Percentiles rank a stretch among this genome's conserved stretches.
Evolutionary conservation across 129 eudicot species (phyloP).

Genomic region (Tagetes patula): DNA sequence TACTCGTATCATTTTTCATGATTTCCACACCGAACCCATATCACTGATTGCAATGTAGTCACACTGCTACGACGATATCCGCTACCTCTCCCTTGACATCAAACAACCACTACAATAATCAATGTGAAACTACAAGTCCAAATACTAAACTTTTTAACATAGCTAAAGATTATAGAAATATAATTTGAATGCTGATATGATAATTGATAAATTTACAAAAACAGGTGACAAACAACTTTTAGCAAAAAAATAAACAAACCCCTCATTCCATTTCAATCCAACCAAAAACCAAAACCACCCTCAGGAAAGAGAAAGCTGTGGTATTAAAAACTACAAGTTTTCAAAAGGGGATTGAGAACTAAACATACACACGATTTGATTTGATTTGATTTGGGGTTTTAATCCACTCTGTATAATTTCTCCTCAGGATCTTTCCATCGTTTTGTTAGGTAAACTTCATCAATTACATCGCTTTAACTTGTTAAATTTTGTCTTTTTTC

Average conservation of each 20-base stretch:
- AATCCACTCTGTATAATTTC: neutral
- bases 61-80: too few relatives aligned
- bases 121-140: neutral
- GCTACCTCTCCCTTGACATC: too few relatives aligned
- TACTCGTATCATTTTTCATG: too few relatives aligned
- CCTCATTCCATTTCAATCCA: neutral
- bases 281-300: neutral
- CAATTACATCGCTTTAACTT: conserved; percentile 24
- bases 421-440: conserved; percentile 1
- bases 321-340: neutral
- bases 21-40: too few relatives aligned
- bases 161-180: neutral
- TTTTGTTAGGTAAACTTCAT: conserved; percentile 22
- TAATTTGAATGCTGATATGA: neutral
- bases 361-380: neutral
- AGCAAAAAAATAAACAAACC: neutral
- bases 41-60: too few relatives aligned
- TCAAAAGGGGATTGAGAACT: conserved; percentile 3
- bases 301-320: neutral
- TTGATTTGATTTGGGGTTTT: conserved; percentile 5
- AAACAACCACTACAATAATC: neutral
- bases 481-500: neutral
- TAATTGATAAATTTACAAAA: neutral
- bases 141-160: neutral
- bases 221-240: neutral